Evolutionary conservation across 768 basidiomycete species (phyloP).

Genomic region (Rhodotorula diobovata): DNA sequence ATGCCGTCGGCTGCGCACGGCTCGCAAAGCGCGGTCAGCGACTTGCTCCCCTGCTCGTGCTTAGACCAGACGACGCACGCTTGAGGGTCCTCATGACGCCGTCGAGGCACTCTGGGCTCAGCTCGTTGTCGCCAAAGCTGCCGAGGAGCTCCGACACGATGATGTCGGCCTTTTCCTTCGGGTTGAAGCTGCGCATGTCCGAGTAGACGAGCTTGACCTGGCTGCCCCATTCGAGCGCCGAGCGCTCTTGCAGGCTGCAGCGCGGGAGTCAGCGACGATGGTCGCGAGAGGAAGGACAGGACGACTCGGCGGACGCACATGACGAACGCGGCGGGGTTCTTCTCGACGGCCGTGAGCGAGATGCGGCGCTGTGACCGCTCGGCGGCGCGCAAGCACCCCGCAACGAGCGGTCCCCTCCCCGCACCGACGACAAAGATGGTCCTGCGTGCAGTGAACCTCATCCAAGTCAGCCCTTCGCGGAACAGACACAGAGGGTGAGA

Average conservation of each 20-base stretch:
- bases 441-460: conserved; percentile 50
- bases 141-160: conserved; percentile 92
- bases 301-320: conserved; percentile 77
- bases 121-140: conserved; percentile 96
- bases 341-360: conserved; percentile 74
- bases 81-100: conserved; percentile 91
- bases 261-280: conserved; percentile 8
- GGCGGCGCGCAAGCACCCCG: conserved; percentile 73
- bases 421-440: conserved; percentile 89
- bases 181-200: conserved; percentile 82
- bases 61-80: too few species aligned
- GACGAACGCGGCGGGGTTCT: conserved; percentile 91
- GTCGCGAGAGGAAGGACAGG: conserved; percentile 12
- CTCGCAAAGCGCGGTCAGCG: too few species aligned
- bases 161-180: conserved; percentile 77
- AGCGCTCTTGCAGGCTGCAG: conserved; percentile 75
- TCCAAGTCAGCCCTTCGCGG: not conserved
- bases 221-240: conserved; percentile 74
- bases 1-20: conserved; percentile 78
- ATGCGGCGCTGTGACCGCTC: conserved; percentile 63
- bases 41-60: too few species aligned
- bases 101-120: conserved; percentile 96
- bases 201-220: conserved; percentile 80
- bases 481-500: too few species aligned
- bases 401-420: conserved; percentile 86